These are phyloP conservation scores for Gleditsia sinensis DNA, from an alignment of 306 rosid species.

Conservation along the genomic window DNA sequence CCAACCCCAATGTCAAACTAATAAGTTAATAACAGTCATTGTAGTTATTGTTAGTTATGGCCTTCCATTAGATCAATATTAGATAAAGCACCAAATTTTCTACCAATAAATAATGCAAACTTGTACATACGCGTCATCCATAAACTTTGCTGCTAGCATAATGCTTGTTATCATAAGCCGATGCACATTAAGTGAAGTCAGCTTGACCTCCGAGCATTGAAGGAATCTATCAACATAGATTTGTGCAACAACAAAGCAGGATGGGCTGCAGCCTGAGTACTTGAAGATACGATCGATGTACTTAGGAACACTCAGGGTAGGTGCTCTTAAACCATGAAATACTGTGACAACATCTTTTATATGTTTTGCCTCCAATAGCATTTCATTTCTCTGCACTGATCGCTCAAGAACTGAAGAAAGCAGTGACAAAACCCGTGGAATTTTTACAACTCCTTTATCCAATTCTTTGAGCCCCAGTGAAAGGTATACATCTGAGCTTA, in stretches of 20 bases:
- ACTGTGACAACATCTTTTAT: conserved; percentile 59
- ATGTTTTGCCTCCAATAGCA: conserved; percentile 52
- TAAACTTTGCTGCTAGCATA: conserved; percentile 92
- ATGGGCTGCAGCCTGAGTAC: conserved; percentile 93
- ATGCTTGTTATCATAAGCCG: conserved; percentile 88
- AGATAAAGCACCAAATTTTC: not conserved
- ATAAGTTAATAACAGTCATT: conserved; percentile 4
- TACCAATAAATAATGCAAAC: not conserved
- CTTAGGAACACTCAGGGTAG: conserved; percentile 67
- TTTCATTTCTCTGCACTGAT: conserved; percentile 71
- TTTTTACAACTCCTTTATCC: conserved; percentile 57
- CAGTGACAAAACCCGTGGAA: conserved; percentile 79
- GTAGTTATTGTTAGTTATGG: not conserved
- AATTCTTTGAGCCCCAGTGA: conserved; percentile 66
- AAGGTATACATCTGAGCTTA: conserved; percentile 57
- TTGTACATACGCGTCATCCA: conserved; percentile 84
- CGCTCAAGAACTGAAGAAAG: conserved; percentile 79
- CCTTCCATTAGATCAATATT: not conserved
- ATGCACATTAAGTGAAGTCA: conserved; percentile 86
- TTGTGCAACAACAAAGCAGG: conserved; percentile 83
- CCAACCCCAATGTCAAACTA: not conserved
- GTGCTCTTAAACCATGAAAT: conserved; percentile 86
- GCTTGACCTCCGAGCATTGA: conserved; percentile 53
- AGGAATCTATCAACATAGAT: conserved; percentile 81
- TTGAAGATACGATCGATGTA: conserved; percentile 88